Evolutionary conservation across 2,329 filamentous ascomycete genomes (phyloP).

Genomic region (Paecilomyces fulvus): DNA sequence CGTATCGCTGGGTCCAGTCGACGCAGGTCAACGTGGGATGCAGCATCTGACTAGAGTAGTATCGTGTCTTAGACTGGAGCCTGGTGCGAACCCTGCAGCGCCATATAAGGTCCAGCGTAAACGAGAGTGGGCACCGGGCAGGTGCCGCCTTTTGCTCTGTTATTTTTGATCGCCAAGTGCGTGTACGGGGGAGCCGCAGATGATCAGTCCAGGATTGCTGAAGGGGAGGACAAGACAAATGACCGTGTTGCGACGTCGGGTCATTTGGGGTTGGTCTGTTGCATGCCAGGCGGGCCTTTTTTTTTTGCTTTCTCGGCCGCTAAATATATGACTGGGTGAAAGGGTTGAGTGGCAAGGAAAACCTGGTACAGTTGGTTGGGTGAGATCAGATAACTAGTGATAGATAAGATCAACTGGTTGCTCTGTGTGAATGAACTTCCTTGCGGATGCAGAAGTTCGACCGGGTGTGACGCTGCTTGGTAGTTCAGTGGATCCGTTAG

Average conservation of each 20-base stretch:
- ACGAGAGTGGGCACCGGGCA: constrained; percentile 7
- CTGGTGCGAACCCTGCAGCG: background rate
- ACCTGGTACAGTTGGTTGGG: background rate
- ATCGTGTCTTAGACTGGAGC: constrained; percentile 1
- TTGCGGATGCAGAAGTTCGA: background rate
- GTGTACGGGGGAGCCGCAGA: background rate
- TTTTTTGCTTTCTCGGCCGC: background rate
- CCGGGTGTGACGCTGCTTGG: background rate
- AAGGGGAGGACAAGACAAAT: constrained; percentile 1
- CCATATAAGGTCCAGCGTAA: constrained; percentile 13
- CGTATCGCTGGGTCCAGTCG: constrained; percentile 5
- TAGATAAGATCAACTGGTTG: constrained; percentile 13
- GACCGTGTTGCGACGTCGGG: constrained; percentile 5
- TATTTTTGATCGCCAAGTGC: background rate
- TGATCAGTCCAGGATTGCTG: background rate
- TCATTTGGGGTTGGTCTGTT: background rate
- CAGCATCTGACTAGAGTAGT: constrained; percentile 8
- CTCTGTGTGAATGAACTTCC: background rate
- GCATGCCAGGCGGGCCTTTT: background rate
- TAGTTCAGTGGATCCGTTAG: background rate
- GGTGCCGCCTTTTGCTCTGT: background rate
- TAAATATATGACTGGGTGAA: background rate
- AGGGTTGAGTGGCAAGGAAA: background rate
- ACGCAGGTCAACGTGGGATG: constrained; percentile 23
- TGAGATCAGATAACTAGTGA: constrained; percentile 11